A percentile compares a stretch with the other conserved stretches of the same genome.
Evolutionary conservation across 495 filamentous ascomycete genomes (phyloP).

Genomic region (Rusavskia elegans): DNA sequence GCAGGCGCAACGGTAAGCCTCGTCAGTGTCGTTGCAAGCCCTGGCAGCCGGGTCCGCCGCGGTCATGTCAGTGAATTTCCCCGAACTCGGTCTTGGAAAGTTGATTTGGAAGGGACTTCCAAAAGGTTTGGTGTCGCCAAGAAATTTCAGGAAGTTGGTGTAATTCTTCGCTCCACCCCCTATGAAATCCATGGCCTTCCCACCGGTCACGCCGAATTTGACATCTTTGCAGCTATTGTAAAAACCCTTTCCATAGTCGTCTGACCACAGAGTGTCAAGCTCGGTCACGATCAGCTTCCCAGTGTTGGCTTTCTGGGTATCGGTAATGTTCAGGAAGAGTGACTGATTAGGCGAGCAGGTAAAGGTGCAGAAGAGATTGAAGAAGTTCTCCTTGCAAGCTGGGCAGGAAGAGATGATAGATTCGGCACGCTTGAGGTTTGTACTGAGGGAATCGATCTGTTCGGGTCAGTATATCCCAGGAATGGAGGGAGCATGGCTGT

Average conservation of each 20-base stretch:
- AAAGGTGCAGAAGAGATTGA: slow-evolving; percentile 92
- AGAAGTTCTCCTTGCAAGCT: slow-evolving; percentile 93
- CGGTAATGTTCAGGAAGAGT: slow-evolving; percentile 84
- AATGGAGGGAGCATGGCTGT: too few species aligned
- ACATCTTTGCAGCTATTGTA: slow-evolving; percentile 97
- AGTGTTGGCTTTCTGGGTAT: slow-evolving; percentile 44
- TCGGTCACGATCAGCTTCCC: slow-evolving; percentile 67
- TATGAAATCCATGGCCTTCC: slow-evolving; percentile 84
- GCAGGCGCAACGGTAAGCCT: slow-evolving; percentile 76
- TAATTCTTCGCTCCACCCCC: slow-evolving; percentile 91
- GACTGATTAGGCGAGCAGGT: slow-evolving; percentile 96
- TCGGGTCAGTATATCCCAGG: slow-evolving; percentile 8
- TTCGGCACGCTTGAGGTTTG: slow-evolving; percentile 73
- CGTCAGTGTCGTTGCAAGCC: slow-evolving; percentile 75
- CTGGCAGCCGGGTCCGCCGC: slow-evolving; percentile 51
- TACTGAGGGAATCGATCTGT: slow-evolving; percentile 60
- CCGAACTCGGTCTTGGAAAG: slow-evolving; percentile 46
- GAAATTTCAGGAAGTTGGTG: slow-evolving; percentile 64
- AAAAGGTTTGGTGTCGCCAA: slow-evolving; percentile 76
- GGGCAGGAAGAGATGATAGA: slow-evolving; percentile 82
- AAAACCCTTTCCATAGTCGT: slow-evolving; percentile 76
- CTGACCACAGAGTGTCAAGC: slow-evolving; percentile 76
- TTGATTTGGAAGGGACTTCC: slow-evolving; percentile 97
- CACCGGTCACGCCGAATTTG: slow-evolving; percentile 87
- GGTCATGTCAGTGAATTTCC: slow-evolving; percentile 44